A percentile compares a stretch with the other conserved stretches of the same genome.
phyloP scores from a whole-genome alignment of 805 yeast genomes.

The Danielia oregonensis region DNA sequence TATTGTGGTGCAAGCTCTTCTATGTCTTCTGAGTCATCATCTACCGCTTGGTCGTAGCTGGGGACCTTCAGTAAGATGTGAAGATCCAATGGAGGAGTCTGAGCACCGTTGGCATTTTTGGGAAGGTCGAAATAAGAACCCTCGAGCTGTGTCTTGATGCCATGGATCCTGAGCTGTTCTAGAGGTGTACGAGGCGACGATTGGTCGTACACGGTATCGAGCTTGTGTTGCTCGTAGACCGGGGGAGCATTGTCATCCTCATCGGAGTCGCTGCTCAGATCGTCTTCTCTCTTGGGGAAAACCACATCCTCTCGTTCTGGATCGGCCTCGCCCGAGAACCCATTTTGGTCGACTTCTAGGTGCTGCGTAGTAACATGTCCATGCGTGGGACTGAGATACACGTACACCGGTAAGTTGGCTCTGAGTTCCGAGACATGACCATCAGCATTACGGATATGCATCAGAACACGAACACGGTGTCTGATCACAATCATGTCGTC shows the following conservation, averaged over 20 bases:
- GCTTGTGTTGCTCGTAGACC: slow-evolving; percentile 35
- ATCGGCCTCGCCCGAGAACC: slow-evolving; percentile 17
- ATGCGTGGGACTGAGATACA: slow-evolving; percentile 40
- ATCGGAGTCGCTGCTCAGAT: slow-evolving; percentile 17
- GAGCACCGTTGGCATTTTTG: slow-evolving; percentile 5
- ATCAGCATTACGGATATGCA: slow-evolving; percentile 44
- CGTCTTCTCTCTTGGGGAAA: slow-evolving; percentile 25
- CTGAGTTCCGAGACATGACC: slow-evolving; percentile 51
- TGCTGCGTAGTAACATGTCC: slow-evolving; percentile 36
- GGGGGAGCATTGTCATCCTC: slow-evolving; percentile 40
- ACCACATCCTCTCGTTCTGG: slow-evolving; percentile 23
- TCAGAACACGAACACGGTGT: slow-evolving; percentile 43
- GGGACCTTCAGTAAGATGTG: slow-evolving; percentile 31
- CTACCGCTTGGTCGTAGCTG: slow-evolving; percentile 37
- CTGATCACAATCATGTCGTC: slow-evolving; percentile 40
- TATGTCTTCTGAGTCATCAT: slow-evolving; percentile 30
- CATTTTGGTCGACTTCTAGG: slow-evolving; percentile 26
- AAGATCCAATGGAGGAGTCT: slow-evolving; percentile 21
- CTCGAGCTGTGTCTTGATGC: slow-evolving; percentile 14
- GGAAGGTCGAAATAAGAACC: slow-evolving; percentile 34
- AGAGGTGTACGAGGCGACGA: slow-evolving; percentile 31
- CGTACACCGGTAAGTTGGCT: slow-evolving; percentile 46
- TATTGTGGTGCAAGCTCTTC: slow-evolving; percentile 21
- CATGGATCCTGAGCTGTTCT: slow-evolving; percentile 28
- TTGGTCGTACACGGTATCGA: slow-evolving; percentile 37